Evolutionary conservation across 2,329 filamentous ascomycete genomes (phyloP), one percentile per base, ranked within the genome.

Genomic region (Monilinia laxa): DNA sequence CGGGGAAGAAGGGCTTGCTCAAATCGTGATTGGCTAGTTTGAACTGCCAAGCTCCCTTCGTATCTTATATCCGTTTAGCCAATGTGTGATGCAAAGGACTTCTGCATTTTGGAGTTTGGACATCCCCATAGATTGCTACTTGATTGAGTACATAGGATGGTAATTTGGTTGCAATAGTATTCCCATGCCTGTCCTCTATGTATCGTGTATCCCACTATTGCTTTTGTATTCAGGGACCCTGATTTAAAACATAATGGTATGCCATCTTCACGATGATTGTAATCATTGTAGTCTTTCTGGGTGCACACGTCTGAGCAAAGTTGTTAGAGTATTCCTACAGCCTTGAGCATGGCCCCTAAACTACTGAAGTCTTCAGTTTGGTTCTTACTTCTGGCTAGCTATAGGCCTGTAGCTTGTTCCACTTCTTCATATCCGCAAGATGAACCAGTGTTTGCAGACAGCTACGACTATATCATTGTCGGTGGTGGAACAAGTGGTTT

Each of bases 381-480:
- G 14, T 20, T 62, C 31, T 40, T 28, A 20, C 9, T 51, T 12
- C 12, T 62, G 42, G 38, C 28, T 5, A 28, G 31, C 47, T 53
- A n/a, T 14, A 40, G 4, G 20, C 47, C 10, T 18, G 47, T 62
- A 42, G 20, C 16, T 53, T 62, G 20, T 9, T 23, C 10, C 9
- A n/a, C 49, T 18, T 52, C 59, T 11, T 25, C 31, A 14, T 25
- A 45, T 62, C 23, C 45, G 5, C 31, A 12, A 25, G 49, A 53
- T 53, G 16, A 53, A 38, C n/a, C 59, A 28, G 35, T 20, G 10
- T 62, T 62, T n/a, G 47, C 47, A 42, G n/a, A 53, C 4, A 64
- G 68, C 53, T 64, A 64, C 35, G 51, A 64, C 40, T 56, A 55
- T 49, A 56, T 64, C 18, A 64, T 64, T 20, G 40, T 64, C 47